Conservation (phyloP, 2,329 filamentous ascomycete species). For the Didymella arachidicola region DNA sequence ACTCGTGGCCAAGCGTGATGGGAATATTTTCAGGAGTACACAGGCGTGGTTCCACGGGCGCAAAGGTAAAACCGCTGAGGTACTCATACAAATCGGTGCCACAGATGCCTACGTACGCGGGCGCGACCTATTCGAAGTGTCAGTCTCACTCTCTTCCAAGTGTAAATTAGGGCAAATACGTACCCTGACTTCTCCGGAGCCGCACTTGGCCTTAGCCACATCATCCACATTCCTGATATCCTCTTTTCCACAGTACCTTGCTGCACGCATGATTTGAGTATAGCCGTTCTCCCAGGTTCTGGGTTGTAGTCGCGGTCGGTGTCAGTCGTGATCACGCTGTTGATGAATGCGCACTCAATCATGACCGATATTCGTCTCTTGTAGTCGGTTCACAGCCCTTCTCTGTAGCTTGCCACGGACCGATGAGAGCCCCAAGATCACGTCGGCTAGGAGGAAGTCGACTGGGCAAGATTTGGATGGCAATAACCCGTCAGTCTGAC, state of each 20-base stretch:
- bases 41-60: conserved; percentile 62
- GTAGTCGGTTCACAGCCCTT: background rate
- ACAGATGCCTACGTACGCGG: conserved; percentile 62
- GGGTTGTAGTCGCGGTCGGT: conserved; percentile 8
- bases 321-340: conserved; percentile 33
- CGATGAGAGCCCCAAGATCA: background rate
- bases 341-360: conserved; percentile 43
- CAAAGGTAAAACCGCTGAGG: conserved; percentile 58
- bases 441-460: conserved; percentile 11
- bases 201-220: conserved; percentile 57
- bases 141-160: background rate
- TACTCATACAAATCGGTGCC: conserved; percentile 64
- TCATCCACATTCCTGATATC: conserved; percentile 62
- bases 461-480: background rate
- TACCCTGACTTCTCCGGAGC: conserved; percentile 60
- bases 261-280: conserved; percentile 58
- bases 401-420: conserved; percentile 5
- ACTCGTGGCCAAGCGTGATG: conserved; percentile 70
- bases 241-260: conserved; percentile 63
- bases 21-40: conserved; percentile 66
- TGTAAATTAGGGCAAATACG: background rate
- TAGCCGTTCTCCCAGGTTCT: background rate
- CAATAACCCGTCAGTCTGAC: background rate
- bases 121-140: conserved; percentile 46
- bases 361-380: conserved; percentile 32